These are phyloP conservation scores for Eragrostis nindensis DNA, from an alignment of 176 grass and related monocot genomes.

Conservation along the genomic window DNA sequence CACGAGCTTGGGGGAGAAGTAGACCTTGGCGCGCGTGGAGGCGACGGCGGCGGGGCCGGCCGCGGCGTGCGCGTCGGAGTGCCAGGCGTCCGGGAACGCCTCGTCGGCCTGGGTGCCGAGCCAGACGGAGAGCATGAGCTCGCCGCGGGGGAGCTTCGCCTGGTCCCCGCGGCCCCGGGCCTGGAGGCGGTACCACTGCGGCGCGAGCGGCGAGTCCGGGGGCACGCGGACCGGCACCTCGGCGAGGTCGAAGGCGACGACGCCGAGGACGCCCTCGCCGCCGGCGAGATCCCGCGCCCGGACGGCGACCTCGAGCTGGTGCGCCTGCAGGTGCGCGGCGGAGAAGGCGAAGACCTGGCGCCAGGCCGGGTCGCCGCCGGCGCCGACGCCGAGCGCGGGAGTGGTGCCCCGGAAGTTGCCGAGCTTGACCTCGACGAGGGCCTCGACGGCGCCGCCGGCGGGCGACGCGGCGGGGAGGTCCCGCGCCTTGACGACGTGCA, in stretches of 20 bases:
- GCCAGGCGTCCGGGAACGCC: conserved; percentile 89
- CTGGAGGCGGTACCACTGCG: conserved; percentile 89
- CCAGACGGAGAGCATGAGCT: conserved; percentile 97
- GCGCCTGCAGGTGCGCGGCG: conserved; percentile 62
- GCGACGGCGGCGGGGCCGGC: too few relatives aligned
- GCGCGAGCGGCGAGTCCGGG: conserved; percentile 82
- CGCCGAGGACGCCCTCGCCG: conserved; percentile 64
- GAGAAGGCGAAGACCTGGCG: conserved; percentile 92
- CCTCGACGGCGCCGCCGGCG: conserved; percentile 73
- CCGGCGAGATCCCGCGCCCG: conserved; percentile 75
- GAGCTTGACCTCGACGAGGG: conserved; percentile 91
- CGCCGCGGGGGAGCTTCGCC: conserved; percentile 69
- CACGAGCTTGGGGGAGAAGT: too few relatives aligned
- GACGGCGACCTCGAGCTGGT: conserved; percentile 67
- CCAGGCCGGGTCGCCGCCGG: conserved; percentile 63
- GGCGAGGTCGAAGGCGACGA: conserved; percentile 64
- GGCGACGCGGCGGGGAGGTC: conserved; percentile 72
- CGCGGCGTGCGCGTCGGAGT: conserved; percentile 72
- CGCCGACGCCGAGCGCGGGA: too few relatives aligned
- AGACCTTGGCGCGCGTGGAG: too few relatives aligned
- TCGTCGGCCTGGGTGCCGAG: conserved; percentile 97
- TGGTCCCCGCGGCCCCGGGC: too few relatives aligned
- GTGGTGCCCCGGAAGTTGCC: conserved; percentile 92
- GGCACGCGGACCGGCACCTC: conserved; percentile 84
- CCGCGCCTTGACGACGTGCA: conserved; percentile 86